A percentile compares a stretch with the other conserved stretches of the same genome.
These are phyloP conservation scores for Phaeotremella skinneri DNA, from an alignment of 768 basidiomycete species.

Conservation along the genomic window DNA sequence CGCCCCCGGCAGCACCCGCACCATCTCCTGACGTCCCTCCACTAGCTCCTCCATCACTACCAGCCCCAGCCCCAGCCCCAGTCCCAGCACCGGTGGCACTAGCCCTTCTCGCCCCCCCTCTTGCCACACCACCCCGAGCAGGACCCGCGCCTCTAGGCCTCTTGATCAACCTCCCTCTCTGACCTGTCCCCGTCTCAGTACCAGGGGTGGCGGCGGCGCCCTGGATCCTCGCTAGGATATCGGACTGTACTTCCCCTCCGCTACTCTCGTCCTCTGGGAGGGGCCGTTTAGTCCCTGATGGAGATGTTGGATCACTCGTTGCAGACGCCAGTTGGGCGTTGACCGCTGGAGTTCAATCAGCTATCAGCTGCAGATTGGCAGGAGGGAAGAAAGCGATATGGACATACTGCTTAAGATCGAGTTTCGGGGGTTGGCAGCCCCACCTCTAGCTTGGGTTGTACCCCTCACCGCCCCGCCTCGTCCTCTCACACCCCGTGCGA, in stretches of 20 bases:
- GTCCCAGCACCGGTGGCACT: conserved; percentile 10
- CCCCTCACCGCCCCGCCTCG: conserved; percentile 23
- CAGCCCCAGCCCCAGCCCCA: conserved; percentile 11
- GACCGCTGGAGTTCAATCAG: conserved; percentile 22
- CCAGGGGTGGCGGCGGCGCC: conserved; percentile 12
- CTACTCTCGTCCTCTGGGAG: conserved; percentile 1
- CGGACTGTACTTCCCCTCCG: neutral
- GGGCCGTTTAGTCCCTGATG: conserved; percentile 7
- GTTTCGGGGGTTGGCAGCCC: conserved; percentile 13
- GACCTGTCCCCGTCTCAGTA: conserved; percentile 6
- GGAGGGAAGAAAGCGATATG: neutral
- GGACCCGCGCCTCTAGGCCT: conserved; percentile 27
- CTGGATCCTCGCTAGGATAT: conserved; percentile 21
- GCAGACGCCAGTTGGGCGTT: conserved; percentile 36
- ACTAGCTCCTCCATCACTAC: conserved; percentile 3
- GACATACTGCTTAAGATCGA: conserved; percentile 32
- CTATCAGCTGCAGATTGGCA: neutral
- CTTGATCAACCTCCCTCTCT: conserved; percentile 23
- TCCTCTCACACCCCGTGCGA: conserved; percentile 13
- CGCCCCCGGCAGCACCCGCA: conserved; percentile 5
- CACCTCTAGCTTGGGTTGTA: conserved; percentile 17
- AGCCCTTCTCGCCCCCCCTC: conserved; percentile 8
- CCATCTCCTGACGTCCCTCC: conserved; percentile 12
- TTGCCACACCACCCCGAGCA: neutral
- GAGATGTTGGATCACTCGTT: conserved; percentile 9